Percentiles rank a stretch among this genome's conserved stretches.
Evolutionary conservation across 371 early-diverging fungal genomes (phyloP).

Genomic region (Mucor racemosus): DNA sequence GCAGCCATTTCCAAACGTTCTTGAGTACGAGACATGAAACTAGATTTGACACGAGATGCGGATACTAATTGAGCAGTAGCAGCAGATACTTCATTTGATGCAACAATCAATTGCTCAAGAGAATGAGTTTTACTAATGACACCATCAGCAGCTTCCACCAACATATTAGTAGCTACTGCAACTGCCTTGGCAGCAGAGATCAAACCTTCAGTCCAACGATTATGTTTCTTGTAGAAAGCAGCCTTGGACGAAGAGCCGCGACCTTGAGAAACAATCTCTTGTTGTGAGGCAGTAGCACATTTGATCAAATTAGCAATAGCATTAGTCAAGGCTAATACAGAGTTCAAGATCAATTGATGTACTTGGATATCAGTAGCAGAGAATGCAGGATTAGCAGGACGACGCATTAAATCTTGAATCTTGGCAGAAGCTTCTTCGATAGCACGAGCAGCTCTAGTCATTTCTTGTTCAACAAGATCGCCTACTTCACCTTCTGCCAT

Average conservation of each 20-base stretch:
- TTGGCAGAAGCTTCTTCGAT: conserved; percentile 91
- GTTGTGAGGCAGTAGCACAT: conserved; percentile 93
- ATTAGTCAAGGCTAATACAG: conserved; percentile 90
- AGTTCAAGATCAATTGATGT: conserved; percentile 87
- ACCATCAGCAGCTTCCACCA: conserved; percentile 96
- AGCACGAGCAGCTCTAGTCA: conserved; percentile 89
- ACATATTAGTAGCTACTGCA: conserved; percentile 85
- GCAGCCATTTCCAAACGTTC: conserved; percentile 91
- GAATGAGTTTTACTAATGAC: conserved; percentile 90
- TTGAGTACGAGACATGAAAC: conserved; percentile 90
- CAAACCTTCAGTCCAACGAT: conserved; percentile 98
- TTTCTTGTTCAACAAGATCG: conserved; percentile 91
- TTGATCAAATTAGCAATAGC: conserved; percentile 94
- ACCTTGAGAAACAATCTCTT: conserved; percentile 96
- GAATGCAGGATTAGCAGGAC: conserved; percentile 75
- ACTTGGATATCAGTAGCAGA: conserved; percentile 84
- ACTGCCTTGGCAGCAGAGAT: conserved; percentile 97
- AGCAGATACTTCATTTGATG: conserved; percentile 94
- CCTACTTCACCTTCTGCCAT: conserved; percentile 83
- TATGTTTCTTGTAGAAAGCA: conserved; percentile 98
- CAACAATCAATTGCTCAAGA: conserved; percentile 94
- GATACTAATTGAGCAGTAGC: conserved; percentile 97
- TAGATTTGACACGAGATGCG: conserved; percentile 94
- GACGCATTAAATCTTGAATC: conserved; percentile 78
- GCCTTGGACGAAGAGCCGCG: conserved; percentile 83